phyloP scores from a whole-genome alignment of 106 monocot genomes.

The Phalaenopsis equestris region DNA sequence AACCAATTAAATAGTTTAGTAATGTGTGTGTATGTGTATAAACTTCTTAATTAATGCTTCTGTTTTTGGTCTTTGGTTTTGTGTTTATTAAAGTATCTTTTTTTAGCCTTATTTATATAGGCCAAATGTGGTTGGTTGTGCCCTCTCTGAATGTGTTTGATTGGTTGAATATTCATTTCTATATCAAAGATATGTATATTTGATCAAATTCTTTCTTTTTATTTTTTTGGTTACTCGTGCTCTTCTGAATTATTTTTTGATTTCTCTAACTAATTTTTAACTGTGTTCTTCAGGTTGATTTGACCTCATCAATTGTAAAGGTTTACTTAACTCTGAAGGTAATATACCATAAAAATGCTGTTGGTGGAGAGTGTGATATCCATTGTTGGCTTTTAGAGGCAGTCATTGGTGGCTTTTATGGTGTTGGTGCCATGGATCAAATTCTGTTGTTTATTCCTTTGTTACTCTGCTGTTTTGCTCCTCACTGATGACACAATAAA shows the following conservation, averaged over 20 bases:
- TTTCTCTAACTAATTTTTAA: constrained; percentile 3
- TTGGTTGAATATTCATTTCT: neutral
- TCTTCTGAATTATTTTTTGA: neutral
- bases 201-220: neutral
- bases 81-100: too few relatives aligned
- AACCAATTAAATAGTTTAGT: too few relatives aligned
- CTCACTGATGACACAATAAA: neutral
- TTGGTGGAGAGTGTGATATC: neutral
- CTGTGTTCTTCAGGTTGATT: constrained; percentile 51
- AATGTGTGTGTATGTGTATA: too few relatives aligned
- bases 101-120: too few relatives aligned
- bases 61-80: neutral
- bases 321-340: constrained; percentile 62
- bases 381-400: neutral
- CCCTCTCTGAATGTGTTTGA: neutral
- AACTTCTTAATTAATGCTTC: too few relatives aligned
- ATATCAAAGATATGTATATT: neutral
- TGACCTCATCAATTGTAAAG: constrained; percentile 54
- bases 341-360: neutral
- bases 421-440: neutral
- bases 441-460: neutral
- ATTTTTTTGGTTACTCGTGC: neutral
- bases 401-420: neutral
- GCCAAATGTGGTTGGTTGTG: neutral
- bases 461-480: neutral